Base-by-base conservation (phyloP, 2,329 filamentous ascomycete species). In the Graphium sp. region DNA sequence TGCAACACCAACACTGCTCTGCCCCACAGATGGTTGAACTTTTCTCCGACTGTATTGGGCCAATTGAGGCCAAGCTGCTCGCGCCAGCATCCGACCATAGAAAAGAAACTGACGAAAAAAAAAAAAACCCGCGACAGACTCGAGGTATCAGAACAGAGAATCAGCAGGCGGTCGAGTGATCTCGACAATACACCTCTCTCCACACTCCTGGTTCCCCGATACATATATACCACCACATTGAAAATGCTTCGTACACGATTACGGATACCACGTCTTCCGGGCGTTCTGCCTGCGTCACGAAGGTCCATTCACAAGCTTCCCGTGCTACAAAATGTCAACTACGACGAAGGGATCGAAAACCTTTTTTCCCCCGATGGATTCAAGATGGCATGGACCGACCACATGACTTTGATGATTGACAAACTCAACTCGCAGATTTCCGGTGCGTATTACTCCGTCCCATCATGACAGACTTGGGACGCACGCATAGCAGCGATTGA, bases 351-450 rank as follows among this genome's bases (percentile, higher is more conserved):
- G 34, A 60, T 93, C 5, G 66, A 71, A n/a, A 69, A 71, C 10
- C 62, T 95, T 35, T 61, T 93, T 46, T 74, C 74, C 18, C 50
- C 62, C 2, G 58, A 66, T 28, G 80, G 69, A 31, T 91, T 80
- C 52, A 56, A 76, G 32, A 65, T 81, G 31, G 74, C 84, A 28
- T 98, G 83, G 74, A 75, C 66, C 19, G 62, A 84, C 45, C 92
- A 94, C 56, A 84, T 92, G 62, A 47, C 57, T 21, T 54, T 77
- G 39, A 62, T 87, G 43, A 51, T 85, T 29, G 61, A 82, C 37
- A 79, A 78, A 52, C 65, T 95, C 48, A 91, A 91, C 52, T 53
- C 60, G 33, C 51, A 79, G 43, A 77, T 70, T 35, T 69, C 65
- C 37, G 84, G 85, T 84, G 63, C 39, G 62, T 55, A 32, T 28